A percentile compares a stretch with the other conserved stretches of the same genome.
phyloP scores from a whole-genome alignment of 257 asterid genomes.

The Salvia miltiorrhiza region DNA sequence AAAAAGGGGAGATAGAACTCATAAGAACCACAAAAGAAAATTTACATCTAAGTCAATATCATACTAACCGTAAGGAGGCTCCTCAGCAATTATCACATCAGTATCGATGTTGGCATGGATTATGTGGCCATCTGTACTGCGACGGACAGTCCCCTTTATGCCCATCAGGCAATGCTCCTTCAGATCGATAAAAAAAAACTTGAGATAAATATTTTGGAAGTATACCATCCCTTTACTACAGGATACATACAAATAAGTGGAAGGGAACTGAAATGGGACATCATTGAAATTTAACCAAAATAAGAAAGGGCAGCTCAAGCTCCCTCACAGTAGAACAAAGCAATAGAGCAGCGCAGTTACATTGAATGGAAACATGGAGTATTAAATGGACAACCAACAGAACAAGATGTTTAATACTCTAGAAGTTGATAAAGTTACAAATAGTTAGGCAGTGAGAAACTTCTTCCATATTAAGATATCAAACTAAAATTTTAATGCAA shows the following conservation, averaged over 20 bases:
- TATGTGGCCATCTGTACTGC: conserved; percentile 98
- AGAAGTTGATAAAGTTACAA: neutral
- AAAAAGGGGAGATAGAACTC: conserved; percentile 9
- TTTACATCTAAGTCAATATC: conserved; percentile 3
- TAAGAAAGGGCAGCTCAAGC: neutral
- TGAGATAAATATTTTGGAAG: conserved; percentile 13
- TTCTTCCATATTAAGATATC: neutral
- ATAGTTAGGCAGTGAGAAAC: neutral
- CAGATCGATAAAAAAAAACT: conserved; percentile 24
- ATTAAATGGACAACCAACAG: neutral
- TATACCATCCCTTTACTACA: conserved; percentile 12
- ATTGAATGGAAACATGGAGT: neutral
- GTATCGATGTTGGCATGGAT: conserved; percentile 99
- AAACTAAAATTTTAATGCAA: neutral
- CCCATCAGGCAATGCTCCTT: conserved; percentile 99
- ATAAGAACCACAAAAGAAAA: neutral
- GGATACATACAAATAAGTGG: neutral
- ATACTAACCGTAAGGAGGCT: conserved; percentile 87
- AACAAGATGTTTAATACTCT: neutral
- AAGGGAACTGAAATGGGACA: conserved; percentile 4
- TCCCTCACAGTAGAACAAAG: neutral
- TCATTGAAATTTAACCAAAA: neutral
- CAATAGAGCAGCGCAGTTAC: neutral
- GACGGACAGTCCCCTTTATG: conserved; percentile 96
- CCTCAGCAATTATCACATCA: conserved; percentile 98